Conservation (phyloP, 371 early-diverging fungal species). For the Fennellomyces sp. region DNA sequence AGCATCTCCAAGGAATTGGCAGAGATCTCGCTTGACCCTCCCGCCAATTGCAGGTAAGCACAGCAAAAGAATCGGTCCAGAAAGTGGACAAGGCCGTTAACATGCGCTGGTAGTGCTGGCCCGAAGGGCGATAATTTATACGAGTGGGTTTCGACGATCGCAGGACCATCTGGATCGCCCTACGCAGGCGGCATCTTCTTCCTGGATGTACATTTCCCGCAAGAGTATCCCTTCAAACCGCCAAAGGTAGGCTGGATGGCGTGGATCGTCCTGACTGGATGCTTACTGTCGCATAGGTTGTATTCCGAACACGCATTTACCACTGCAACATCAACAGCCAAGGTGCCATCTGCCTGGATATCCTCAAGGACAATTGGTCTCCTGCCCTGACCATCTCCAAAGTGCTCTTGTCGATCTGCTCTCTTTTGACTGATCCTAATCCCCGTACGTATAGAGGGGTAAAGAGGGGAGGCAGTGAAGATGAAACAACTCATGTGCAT, state of each 20-base stretch:
- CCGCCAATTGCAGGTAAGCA: constrained; percentile 85
- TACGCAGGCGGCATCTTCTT: constrained; percentile 94
- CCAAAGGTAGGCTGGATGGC: constrained; percentile 73
- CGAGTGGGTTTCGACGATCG: constrained; percentile 95
- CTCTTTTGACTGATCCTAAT: constrained; percentile 98
- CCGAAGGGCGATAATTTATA: constrained; percentile 96
- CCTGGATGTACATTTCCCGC: constrained; percentile 96
- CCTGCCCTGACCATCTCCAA: constrained; percentile 98
- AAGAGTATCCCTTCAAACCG: constrained; percentile 99
- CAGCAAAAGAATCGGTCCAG: neutral
- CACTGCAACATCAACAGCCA: constrained; percentile 99
- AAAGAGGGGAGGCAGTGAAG: neutral
- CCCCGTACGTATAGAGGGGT: constrained; percentile 58
- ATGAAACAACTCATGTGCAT: neutral
- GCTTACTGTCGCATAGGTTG: constrained; percentile 57
- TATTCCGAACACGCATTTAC: constrained; percentile 96
- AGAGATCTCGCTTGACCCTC: constrained; percentile 94
- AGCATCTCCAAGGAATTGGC: constrained; percentile 95
- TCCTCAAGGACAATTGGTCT: constrained; percentile 98
- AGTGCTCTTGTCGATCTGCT: constrained; percentile 97
- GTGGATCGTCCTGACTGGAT: neutral
- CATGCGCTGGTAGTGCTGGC: constrained; percentile 68
- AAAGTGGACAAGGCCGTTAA: neutral
- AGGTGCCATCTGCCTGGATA: constrained; percentile 98
- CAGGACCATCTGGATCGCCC: constrained; percentile 85